Conservation (phyloP, 1,139 yeast genomes). For the Taphrina confusa region DNA sequence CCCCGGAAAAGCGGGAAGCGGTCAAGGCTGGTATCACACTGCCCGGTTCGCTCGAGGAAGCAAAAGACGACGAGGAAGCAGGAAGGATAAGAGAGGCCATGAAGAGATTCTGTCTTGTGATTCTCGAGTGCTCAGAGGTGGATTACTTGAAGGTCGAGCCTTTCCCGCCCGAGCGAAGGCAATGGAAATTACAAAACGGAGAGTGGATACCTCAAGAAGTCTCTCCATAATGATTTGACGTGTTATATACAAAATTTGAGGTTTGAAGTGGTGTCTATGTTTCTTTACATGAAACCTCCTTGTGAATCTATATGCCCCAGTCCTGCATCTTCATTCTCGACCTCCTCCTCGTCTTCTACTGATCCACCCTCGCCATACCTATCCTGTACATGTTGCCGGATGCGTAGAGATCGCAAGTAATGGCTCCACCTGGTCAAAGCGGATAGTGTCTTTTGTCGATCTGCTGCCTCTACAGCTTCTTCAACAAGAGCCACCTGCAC, state of each 20-base stretch:
- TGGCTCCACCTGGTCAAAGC: conserved; percentile 22
- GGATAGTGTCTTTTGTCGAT: background rate
- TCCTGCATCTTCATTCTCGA: background rate
- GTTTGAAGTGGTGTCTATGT: background rate
- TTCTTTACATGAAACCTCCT: conserved; percentile 11
- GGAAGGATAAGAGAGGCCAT: conserved; percentile 12
- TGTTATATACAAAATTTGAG: background rate
- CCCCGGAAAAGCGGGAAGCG: conserved; percentile 11
- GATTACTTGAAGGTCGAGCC: conserved; percentile 30
- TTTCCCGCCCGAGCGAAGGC: conserved; percentile 22
- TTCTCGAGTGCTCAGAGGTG: conserved; percentile 24
- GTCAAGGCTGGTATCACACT: conserved; percentile 13
- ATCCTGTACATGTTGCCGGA: background rate
- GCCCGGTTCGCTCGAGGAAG: conserved; percentile 26
- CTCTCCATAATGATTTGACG: conserved; percentile 6
- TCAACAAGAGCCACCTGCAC: conserved; percentile 40
- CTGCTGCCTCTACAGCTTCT: background rate
- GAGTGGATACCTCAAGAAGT: conserved; percentile 12
- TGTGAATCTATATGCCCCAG: background rate
- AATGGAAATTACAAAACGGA: conserved; percentile 12
- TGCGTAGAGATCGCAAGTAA: conserved; percentile 9
- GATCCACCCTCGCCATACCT: conserved; percentile 6
- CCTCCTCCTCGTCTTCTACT: background rate
- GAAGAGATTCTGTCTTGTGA: conserved; percentile 28
- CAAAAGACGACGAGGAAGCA: conserved; percentile 20